Percentiles rank a stretch among this genome's conserved stretches.
phyloP scores from a whole-genome alignment of 768 basidiomycete genomes.

The Stropharia rugosoannulata region DNA sequence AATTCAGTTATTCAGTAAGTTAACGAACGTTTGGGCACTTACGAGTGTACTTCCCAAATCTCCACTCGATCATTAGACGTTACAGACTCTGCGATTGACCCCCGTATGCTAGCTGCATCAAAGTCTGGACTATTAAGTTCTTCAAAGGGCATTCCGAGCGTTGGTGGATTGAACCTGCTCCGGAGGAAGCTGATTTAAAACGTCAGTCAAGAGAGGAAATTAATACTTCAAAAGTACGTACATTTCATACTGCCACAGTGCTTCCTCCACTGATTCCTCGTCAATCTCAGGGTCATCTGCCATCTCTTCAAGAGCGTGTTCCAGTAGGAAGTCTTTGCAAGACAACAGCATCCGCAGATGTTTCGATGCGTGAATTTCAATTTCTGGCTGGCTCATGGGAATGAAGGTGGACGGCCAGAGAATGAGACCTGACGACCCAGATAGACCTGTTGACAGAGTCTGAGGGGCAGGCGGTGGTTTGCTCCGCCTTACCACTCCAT shows the following conservation, averaged over 20 bases:
- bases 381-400: slow-evolving; percentile 50
- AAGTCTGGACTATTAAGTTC: slow-evolving; percentile 9
- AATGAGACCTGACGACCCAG: slow-evolving; percentile 60
- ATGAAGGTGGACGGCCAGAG: slow-evolving; percentile 60
- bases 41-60: slow-evolving; percentile 32
- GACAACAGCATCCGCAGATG: slow-evolving; percentile 48
- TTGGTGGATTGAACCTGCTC: slow-evolving; percentile 59
- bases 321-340: slow-evolving; percentile 34
- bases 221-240: slow-evolving; percentile 17
- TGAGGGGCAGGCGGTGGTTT: background rate
- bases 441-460: slow-evolving; percentile 13
- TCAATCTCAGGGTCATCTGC: slow-evolving; percentile 34
- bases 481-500: background rate
- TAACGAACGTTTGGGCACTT: slow-evolving; percentile 5
- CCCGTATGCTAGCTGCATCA: slow-evolving; percentile 19
- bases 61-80: slow-evolving; percentile 27
- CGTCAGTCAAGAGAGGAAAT: background rate
- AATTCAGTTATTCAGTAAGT: background rate
- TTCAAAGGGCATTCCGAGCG: slow-evolving; percentile 34
- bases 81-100: slow-evolving; percentile 24
- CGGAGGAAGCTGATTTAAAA: slow-evolving; percentile 53
- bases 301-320: slow-evolving; percentile 32
- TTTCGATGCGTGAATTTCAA: slow-evolving; percentile 70
- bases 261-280: slow-evolving; percentile 35
- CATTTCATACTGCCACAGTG: slow-evolving; percentile 56